Percentiles rank a stretch among this genome's conserved stretches.
Evolutionary conservation across 179 eudicot genomes (phyloP).

Genomic region (Silene coronaria): DNA sequence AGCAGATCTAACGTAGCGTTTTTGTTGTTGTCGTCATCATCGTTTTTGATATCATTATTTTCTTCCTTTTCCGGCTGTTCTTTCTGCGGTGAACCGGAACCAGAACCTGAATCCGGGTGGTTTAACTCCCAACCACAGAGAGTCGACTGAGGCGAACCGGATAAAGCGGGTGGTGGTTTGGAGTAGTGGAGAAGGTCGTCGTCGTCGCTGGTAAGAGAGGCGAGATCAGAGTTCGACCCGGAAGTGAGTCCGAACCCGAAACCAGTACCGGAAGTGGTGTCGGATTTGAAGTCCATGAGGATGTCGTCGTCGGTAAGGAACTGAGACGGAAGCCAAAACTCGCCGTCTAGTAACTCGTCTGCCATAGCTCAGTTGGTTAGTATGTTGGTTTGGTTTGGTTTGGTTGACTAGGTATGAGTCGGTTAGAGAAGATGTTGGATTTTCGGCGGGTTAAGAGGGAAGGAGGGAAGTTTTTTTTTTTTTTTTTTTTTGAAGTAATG

Average conservation of each 20-base stretch:
- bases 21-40: neutral
- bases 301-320: conserved; percentile 69
- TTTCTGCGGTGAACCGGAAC: conserved; percentile 17
- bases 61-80: neutral
- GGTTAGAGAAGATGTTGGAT: neutral
- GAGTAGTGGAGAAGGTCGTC: conserved; percentile 39
- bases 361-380: conserved; percentile 33
- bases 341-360: conserved; percentile 51
- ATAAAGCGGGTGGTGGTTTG: conserved; percentile 24
- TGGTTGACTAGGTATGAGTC: neutral
- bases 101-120: conserved; percentile 14
- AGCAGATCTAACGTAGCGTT: conserved; percentile 29
- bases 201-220: conserved; percentile 46
- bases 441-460: conserved; percentile 1
- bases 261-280: neutral
- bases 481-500: neutral
- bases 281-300: conserved; percentile 33
- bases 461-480: neutral
- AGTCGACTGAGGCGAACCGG: conserved; percentile 32
- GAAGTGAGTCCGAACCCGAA: neutral
- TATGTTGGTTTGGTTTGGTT: no score
- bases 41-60: no score
- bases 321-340: conserved; percentile 72
- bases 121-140: conserved; percentile 21
- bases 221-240: conserved; percentile 22